Percentiles rank a stretch among this genome's conserved stretches.
Conservation (phyloP, 2,329 filamentous ascomycete genomes). For the Sporothrix luriei region DNA sequence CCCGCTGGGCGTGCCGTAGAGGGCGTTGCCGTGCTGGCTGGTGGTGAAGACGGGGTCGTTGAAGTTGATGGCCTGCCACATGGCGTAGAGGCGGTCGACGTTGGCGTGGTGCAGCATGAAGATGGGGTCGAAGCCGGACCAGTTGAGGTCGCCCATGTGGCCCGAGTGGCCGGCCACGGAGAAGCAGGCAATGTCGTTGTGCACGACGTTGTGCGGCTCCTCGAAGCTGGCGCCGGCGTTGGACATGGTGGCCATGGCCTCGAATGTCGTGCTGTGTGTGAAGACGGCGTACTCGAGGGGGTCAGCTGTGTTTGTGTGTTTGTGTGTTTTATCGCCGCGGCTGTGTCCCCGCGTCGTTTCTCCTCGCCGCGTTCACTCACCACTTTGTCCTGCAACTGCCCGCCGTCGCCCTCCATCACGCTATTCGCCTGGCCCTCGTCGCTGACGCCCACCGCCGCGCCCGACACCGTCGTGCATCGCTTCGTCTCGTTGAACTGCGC, state of each 20-base stretch:
- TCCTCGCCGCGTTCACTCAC: conserved; percentile 28
- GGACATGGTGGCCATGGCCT: conserved; percentile 48
- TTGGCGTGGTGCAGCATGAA: conserved; percentile 60
- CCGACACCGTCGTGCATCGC: conserved; percentile 44
- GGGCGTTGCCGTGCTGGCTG: conserved; percentile 38
- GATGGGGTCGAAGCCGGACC: conserved; percentile 51
- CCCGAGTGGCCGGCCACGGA: conserved; percentile 39
- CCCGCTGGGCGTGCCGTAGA: conserved; percentile 48
- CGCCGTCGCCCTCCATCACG: conserved; percentile 38
- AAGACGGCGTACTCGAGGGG: conserved; percentile 49
- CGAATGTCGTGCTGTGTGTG: conserved; percentile 44
- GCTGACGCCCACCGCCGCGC: conserved; percentile 46
- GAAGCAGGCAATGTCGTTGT: conserved; percentile 46
- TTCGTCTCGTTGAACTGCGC: conserved; percentile 45
- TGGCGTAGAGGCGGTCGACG: conserved; percentile 61
- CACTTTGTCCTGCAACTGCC: conserved; percentile 40
- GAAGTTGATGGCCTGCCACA: conserved; percentile 50
- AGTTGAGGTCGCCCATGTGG: conserved; percentile 45
- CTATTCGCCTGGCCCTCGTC: conserved; percentile 42
- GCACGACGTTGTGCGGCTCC: conserved; percentile 49
- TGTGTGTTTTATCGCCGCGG: no score
- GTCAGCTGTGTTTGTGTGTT: background rate
- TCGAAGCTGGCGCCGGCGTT: conserved; percentile 49
- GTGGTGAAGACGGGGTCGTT: conserved; percentile 43
- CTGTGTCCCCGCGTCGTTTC: background rate